A percentile compares a stretch with the other conserved stretches of the same genome.
phyloP scores from a whole-genome alignment of 129 eudicot genomes.

The Flaveria ramosissima region DNA sequence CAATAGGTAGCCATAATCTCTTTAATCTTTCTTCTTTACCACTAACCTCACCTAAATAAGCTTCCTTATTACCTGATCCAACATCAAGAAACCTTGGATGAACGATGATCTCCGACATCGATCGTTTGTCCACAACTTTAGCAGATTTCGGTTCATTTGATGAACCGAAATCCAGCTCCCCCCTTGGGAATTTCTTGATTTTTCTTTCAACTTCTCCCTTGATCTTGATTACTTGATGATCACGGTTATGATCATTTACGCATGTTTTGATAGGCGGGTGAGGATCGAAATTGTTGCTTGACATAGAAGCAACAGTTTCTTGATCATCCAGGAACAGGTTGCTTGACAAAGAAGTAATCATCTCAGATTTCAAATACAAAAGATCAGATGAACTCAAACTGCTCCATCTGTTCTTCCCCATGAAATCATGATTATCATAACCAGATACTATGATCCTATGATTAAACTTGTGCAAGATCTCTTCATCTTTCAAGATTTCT shows the following conservation, averaged over 20 bases:
- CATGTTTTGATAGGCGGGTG: neutral
- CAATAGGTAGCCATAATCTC: conserved; percentile 80
- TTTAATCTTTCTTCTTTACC: conserved; percentile 54
- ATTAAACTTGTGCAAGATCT: conserved; percentile 51
- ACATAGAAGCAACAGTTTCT: conserved; percentile 3
- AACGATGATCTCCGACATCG: conserved; percentile 72
- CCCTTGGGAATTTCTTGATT: neutral
- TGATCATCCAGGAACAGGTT: neutral
- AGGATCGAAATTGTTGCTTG: conserved; percentile 29
- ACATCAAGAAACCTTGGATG: conserved; percentile 54
- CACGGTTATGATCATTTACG: conserved; percentile 17
- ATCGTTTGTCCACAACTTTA: conserved; percentile 45
- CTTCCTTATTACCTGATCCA: conserved; percentile 21
- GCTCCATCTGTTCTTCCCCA: conserved; percentile 79
- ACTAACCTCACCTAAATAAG: conserved; percentile 18
- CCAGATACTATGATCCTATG: conserved; percentile 67
- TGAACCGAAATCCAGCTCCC: conserved; percentile 23
- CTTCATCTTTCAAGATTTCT: conserved; percentile 31
- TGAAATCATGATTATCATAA: conserved; percentile 31
- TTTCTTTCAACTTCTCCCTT: conserved; percentile 53
- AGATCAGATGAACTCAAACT: conserved; percentile 77
- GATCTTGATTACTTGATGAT: conserved; percentile 38
- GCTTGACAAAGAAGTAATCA: conserved; percentile 36
- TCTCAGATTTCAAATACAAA: conserved; percentile 60
- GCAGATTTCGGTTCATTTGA: conserved; percentile 22